Base-by-base conservation (phyloP, 2,329 filamentous ascomycete species). In the Colletotrichum somersetense region DNA sequence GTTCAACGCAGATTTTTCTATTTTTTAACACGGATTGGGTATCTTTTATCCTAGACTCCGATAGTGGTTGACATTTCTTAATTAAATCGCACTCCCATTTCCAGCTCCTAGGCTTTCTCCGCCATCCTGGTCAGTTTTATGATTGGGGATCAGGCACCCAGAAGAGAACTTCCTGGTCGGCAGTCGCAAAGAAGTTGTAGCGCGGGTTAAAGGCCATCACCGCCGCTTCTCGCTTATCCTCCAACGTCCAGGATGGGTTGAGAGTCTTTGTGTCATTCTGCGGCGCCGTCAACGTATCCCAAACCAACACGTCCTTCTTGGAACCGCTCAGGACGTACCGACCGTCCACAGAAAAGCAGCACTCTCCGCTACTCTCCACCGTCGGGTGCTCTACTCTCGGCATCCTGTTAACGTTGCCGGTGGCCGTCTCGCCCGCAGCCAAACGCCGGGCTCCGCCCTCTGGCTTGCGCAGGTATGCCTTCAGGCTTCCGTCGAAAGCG, bases 151-250 rank as follows among this genome's bases (percentile, higher is more conserved):
- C 92, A 1, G 93, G 93, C 46, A 93, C 81, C 92, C 93, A 95
- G 76, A 95, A 93, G 26, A 93, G 83, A 72, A 94, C 85, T 66
- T 98, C 95, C 78, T 92, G 92, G 77, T 98, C 95, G 4, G 94
- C 96, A 56, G 92, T 96, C 11, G 94, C 95, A 75, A 98, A 88
- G 84, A 98, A 91, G 81, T 98, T 98, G 81, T 92, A 96, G 62
- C 95, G 89, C 35, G 95, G 96, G 79, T 98, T 98, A 80, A 95
- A 96, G 30, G 93, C 93, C 53, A 97, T 86, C 16, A 97, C 88
- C 0, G 92, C 92, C 5, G 90, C 90, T 82, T 89, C 91, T 79
- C 86, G 90, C 83, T 88, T 89, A 75, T 92, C 91, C 52, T 92
- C 89, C 58, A 93, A 83, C 58, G 89, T 89, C 81, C 87, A 87